Percentiles rank a stretch among this genome's conserved stretches.
These are phyloP conservation scores for Aulographum hederae DNA, from an alignment of 2,329 filamentous ascomycete species.

Conservation along the genomic window DNA sequence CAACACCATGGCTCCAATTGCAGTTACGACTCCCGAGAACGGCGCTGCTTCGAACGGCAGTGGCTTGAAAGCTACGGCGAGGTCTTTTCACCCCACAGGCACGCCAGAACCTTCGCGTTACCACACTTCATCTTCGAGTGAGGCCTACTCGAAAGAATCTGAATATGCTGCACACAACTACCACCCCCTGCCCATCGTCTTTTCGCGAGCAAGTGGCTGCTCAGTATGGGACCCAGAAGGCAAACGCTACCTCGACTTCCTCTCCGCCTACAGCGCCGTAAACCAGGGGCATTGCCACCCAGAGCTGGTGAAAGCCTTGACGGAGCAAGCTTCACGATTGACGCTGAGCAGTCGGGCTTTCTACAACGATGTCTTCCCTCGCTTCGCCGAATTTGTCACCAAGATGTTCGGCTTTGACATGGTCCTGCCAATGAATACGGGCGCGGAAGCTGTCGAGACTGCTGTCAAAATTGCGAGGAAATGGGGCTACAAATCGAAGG, in stretches of 20 bases:
- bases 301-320: slow-evolving; percentile 77
- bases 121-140: slow-evolving; percentile 62
- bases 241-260: slow-evolving; percentile 89
- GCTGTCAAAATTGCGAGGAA: slow-evolving; percentile 92
- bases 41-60: not conserved
- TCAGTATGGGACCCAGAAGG: slow-evolving; percentile 94
- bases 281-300: slow-evolving; percentile 98
- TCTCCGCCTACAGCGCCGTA: slow-evolving; percentile 93
- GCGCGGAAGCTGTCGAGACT: slow-evolving; percentile 89
- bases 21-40: slow-evolving; percentile 8
- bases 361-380: slow-evolving; percentile 95
- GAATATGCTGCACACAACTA: slow-evolving; percentile 95
- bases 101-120: slow-evolving; percentile 27
- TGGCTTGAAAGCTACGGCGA: not conserved
- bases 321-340: slow-evolving; percentile 73
- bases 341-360: slow-evolving; percentile 91
- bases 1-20: slow-evolving; percentile 16
- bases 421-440: slow-evolving; percentile 97
- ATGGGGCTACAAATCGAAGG: slow-evolving; percentile 95
- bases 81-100: not conserved
- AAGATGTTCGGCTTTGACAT: slow-evolving; percentile 87
- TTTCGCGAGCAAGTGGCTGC: slow-evolving; percentile 66
- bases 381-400: slow-evolving; percentile 85
- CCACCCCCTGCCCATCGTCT: slow-evolving; percentile 89
- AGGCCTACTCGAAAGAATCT: slow-evolving; percentile 66